phyloP scores from a whole-genome alignment of 805 yeast genomes.

The Kodamaea kakaduensis region DNA sequence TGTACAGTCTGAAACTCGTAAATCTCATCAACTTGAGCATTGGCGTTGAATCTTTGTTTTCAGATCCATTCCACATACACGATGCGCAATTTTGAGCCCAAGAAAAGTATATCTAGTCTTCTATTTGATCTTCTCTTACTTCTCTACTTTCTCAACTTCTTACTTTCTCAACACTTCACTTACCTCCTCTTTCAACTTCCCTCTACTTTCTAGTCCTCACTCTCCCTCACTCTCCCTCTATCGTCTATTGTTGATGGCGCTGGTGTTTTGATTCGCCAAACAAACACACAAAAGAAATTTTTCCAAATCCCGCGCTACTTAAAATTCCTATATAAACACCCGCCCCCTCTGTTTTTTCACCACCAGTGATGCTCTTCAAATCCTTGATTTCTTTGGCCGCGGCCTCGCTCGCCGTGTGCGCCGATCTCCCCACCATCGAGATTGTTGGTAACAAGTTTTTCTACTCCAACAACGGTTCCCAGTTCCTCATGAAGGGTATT shows the following conservation, averaged over 20 bases:
- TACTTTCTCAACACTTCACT: background rate
- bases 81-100: no score
- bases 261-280: background rate
- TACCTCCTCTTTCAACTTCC: background rate
- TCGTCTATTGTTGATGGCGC: slow-evolving; percentile 1
- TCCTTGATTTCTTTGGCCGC: slow-evolving; percentile 12
- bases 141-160: background rate
- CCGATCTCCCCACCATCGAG: slow-evolving; percentile 53
- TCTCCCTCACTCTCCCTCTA: background rate
- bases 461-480: slow-evolving; percentile 73
- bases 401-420: slow-evolving; percentile 12
- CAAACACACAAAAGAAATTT: background rate
- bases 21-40: no score
- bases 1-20: no score
- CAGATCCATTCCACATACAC: no score
- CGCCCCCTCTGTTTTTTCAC: slow-evolving; percentile 2
- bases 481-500: slow-evolving; percentile 71
- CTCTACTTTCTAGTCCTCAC: background rate
- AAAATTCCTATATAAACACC: slow-evolving; percentile 4
- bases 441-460: slow-evolving; percentile 75
- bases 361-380: slow-evolving; percentile 5
- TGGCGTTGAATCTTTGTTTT: no score
- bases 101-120: no score
- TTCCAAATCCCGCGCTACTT: background rate
- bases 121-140: no score